Conservation (phyloP, 2,329 filamentous ascomycete species). For the Colletotrichum tropicale region DNA sequence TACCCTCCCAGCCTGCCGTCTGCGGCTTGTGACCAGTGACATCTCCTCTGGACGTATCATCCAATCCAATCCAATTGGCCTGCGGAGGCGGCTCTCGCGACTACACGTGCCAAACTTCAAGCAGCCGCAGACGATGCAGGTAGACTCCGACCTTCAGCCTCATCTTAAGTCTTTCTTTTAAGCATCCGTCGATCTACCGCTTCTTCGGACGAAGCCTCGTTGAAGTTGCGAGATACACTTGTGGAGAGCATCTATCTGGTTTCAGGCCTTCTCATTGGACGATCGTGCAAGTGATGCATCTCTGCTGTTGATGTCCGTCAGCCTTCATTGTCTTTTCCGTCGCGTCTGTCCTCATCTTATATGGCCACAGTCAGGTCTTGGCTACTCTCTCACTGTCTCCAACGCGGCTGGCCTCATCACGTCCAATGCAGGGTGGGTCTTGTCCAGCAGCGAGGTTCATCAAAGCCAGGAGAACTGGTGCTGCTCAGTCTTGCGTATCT, state of each 20-base stretch:
- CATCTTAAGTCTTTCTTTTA: not conserved
- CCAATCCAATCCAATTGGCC: not conserved
- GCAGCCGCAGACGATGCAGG: not conserved
- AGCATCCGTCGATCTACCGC: not conserved
- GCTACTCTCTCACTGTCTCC: not conserved
- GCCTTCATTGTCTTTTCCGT: fast-evolving
- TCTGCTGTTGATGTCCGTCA: not conserved
- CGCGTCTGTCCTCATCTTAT: fast-evolving
- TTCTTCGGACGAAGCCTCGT: not conserved
- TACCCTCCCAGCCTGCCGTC: not conserved
- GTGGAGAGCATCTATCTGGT: not conserved
- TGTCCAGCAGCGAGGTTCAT: not conserved
- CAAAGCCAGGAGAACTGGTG: not conserved
- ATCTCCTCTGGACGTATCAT: not conserved
- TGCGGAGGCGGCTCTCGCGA: not conserved
- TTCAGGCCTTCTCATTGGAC: not conserved
- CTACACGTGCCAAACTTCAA: not conserved
- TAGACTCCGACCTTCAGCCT: not conserved
- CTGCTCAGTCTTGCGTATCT: not conserved
- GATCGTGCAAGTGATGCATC: not conserved
- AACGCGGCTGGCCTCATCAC: not conserved
- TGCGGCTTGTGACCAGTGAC: not conserved
- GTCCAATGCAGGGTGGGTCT: not conserved
- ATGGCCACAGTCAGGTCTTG: not conserved
- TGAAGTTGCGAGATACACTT: not conserved